Percentiles rank a stretch among this genome's conserved stretches.
phyloP scores from a whole-genome alignment of 495 filamentous ascomycete genomes.

The Trichocladium uniseriatum region DNA sequence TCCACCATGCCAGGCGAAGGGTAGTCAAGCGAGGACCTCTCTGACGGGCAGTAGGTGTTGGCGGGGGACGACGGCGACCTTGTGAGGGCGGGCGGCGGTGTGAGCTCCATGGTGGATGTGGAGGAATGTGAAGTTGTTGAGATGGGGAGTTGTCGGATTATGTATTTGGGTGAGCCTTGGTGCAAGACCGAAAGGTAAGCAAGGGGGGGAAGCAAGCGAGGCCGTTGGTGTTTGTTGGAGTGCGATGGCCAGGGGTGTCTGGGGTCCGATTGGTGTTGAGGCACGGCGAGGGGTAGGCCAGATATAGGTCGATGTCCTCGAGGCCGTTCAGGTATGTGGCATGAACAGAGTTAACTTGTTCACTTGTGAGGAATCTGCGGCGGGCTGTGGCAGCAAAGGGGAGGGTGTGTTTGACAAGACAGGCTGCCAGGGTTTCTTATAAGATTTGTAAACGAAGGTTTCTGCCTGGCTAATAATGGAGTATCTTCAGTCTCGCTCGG shows the following conservation, averaged over 20 bases:
- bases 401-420: slow-evolving; percentile 19
- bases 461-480: slow-evolving; percentile 33
- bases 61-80: slow-evolving; percentile 40
- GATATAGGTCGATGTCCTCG: too few relatives aligned
- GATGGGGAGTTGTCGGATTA: slow-evolving; percentile 7
- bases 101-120: slow-evolving; percentile 36
- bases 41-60: slow-evolving; percentile 39
- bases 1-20: slow-evolving; percentile 36
- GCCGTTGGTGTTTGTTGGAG: slow-evolving; percentile 16
- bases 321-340: slow-evolving; percentile 9
- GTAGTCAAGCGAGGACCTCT: slow-evolving; percentile 39
- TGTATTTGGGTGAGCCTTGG: slow-evolving; percentile 11
- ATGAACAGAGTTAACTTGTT: too few relatives aligned
- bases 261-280: slow-evolving; percentile 26
- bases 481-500: slow-evolving; percentile 14
- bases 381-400: slow-evolving; percentile 17
- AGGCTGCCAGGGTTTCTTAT: slow-evolving; percentile 27
- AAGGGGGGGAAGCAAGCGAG: too few relatives aligned
- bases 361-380: slow-evolving; percentile 23
- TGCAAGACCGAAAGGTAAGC: slow-evolving; percentile 17
- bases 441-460: slow-evolving; percentile 20
- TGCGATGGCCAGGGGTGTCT: slow-evolving; percentile 17
- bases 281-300: slow-evolving; percentile 16
- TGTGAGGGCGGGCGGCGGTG: slow-evolving; percentile 41
- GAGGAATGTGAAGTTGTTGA: background rate